Percentiles rank a stretch among this genome's conserved stretches.
phyloP scores from a whole-genome alignment of 2,329 filamentous ascomycete species.

The Colletotrichum sp. region DNA sequence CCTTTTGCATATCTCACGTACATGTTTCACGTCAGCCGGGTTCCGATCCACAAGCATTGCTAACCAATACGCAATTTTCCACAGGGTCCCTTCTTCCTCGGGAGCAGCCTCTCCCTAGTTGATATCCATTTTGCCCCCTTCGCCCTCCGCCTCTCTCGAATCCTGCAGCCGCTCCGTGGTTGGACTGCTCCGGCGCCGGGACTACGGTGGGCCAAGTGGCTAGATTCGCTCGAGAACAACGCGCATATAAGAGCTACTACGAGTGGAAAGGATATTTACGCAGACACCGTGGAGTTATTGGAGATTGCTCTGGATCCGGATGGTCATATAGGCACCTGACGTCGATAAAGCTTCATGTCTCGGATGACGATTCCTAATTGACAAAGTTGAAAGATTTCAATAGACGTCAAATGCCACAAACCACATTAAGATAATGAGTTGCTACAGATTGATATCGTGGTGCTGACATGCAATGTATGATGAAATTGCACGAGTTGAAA shows the following conservation, averaged over 20 bases:
- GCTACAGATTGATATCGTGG: neutral
- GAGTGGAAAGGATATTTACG: constrained; percentile 60
- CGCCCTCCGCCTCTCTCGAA: constrained; percentile 70
- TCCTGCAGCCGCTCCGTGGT: constrained; percentile 67
- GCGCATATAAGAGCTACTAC: constrained; percentile 70
- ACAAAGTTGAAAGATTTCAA: neutral
- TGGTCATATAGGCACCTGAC: neutral
- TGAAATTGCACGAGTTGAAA: neutral
- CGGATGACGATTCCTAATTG: neutral
- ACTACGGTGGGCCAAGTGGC: constrained; percentile 70
- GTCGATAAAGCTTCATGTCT: neutral
- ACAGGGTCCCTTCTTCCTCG: constrained; percentile 72
- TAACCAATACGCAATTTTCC: neutral
- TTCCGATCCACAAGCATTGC: neutral
- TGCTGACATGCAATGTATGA: neutral
- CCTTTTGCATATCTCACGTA: neutral
- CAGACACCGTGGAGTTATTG: constrained; percentile 64
- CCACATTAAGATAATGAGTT: neutral
- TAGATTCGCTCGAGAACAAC: constrained; percentile 71
- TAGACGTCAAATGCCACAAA: neutral
- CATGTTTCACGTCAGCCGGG: neutral
- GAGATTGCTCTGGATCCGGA: constrained; percentile 4
- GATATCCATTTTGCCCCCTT: constrained; percentile 80
- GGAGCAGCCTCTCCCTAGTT: constrained; percentile 61
- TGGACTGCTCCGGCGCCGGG: constrained; percentile 70